Base-by-base conservation (phyloP, 768 basidiomycete species). In the Naematelia encephala region DNA sequence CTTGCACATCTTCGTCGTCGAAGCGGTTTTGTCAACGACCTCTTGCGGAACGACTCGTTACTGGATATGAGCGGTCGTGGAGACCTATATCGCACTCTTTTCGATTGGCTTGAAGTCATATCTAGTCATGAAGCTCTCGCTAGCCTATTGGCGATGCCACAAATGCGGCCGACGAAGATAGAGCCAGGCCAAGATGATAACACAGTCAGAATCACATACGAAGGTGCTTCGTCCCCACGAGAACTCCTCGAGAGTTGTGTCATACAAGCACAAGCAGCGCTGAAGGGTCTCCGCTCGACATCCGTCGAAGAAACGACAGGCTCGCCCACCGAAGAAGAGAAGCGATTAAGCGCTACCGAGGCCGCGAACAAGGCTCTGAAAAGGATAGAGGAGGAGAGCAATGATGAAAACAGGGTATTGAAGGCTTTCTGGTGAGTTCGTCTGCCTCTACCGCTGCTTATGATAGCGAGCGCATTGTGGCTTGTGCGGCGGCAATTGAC, bases 61-160 rank as follows among this genome's bases (percentile, higher is more conserved):
- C 84, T 90, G 45, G 93, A 96, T 71, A 94, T 96, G 91, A 90
- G 89, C 10, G 90, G 92, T 60, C 86, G 93, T 10, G 82, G 81
- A 0, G 81, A 86, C 5, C 80, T 97, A 16, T 97, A 96, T 77
- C 89, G 89, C 71, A 89, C 93, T 73, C 77, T 97, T 25, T 83
- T 96, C 54, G 86, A 89, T 66, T 97, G 92, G 92, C 82, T 97
- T 11, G 88, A 92, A 84, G 91, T 89, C 0, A 88, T 97, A 47
- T 93, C 91, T 4, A 87, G 86, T 65, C 92, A 96, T 62, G 93
- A 94, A 80, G 88, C 90, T 4, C 78, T 96, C 42, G 90, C 90
- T 14, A 90, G 88, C 61, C 92, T 93, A 88, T 90, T 94, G 85
- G 91, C 90, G 1, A 94, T 93, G 90, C 91, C 91, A 4, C 67